Evolutionary conservation across 2,329 filamentous ascomycete genomes (phyloP).

Genomic region (Curvularia verruculosa): DNA sequence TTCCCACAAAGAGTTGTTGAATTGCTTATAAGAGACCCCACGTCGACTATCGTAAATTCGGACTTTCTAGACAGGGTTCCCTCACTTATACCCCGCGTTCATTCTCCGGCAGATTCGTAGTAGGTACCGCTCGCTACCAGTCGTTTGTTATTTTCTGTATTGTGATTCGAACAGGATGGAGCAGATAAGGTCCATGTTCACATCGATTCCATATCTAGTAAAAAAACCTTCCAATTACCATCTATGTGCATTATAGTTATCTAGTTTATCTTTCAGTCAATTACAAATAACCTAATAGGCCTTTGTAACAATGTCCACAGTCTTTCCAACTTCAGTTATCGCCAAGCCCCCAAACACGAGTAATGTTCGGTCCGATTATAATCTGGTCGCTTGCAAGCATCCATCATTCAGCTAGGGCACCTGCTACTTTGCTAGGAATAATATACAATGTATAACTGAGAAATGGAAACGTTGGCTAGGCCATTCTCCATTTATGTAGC

Average conservation of each 20-base stretch:
- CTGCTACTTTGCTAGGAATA: not conserved
- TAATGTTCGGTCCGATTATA: not conserved
- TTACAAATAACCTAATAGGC: not conserved
- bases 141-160: not conserved
- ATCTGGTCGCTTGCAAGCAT: not conserved
- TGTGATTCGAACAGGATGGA: not conserved
- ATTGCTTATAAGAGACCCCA: not conserved
- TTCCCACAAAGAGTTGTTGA: too few species aligned
- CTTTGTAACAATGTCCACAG: too few species aligned
- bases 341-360: not conserved
- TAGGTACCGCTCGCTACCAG: not conserved
- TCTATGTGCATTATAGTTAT: not conserved
- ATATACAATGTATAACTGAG: not conserved
- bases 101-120: not conserved
- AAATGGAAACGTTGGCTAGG: not conserved
- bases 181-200: not conserved
- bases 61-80: not conserved
- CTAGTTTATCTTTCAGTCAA: not conserved
- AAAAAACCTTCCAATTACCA: not conserved
- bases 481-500: not conserved
- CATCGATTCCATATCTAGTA: not conserved
- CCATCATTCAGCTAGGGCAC: not conserved
- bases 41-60: not conserved
- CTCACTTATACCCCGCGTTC: not conserved
- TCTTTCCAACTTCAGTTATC: not conserved